Conservation (phyloP, 345 rosid species). For the Gossypium anomalum region DNA sequence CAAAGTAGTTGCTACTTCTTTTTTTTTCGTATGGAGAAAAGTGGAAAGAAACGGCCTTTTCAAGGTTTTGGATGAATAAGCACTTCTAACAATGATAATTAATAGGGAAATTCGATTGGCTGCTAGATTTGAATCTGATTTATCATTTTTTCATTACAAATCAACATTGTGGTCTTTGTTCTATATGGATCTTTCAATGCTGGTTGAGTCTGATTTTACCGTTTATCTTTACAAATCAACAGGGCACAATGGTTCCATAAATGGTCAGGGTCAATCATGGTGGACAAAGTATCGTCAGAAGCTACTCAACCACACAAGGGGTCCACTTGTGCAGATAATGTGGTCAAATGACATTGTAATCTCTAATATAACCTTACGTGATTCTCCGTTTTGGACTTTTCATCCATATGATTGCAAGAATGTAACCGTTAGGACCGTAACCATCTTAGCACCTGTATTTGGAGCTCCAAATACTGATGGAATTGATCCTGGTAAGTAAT, state of each 20-base stretch:
- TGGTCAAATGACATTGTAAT: slow-evolving; percentile 85
- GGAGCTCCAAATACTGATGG: slow-evolving; percentile 97
- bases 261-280: slow-evolving; percentile 96
- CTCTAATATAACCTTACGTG: slow-evolving; percentile 71
- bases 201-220: slow-evolving; percentile 6
- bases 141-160: background rate
- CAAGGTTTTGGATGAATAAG: no score
- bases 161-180: background rate
- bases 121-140: background rate
- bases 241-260: slow-evolving; percentile 95
- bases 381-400: slow-evolving; percentile 96
- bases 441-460: slow-evolving; percentile 73
- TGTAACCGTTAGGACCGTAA: slow-evolving; percentile 60
- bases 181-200: background rate
- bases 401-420: slow-evolving; percentile 99
- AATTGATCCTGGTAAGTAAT: slow-evolving; percentile 77
- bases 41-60: no score
- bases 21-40: no score
- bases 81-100: background rate
- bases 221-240: slow-evolving; percentile 18
- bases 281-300: slow-evolving; percentile 91
- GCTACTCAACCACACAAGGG: slow-evolving; percentile 90
- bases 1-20: no score
- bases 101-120: background rate
- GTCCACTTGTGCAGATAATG: slow-evolving; percentile 94